These are phyloP conservation scores for Endoconidiophora polonica DNA, from an alignment of 2,329 filamentous ascomycete species.

Conservation along the genomic window DNA sequence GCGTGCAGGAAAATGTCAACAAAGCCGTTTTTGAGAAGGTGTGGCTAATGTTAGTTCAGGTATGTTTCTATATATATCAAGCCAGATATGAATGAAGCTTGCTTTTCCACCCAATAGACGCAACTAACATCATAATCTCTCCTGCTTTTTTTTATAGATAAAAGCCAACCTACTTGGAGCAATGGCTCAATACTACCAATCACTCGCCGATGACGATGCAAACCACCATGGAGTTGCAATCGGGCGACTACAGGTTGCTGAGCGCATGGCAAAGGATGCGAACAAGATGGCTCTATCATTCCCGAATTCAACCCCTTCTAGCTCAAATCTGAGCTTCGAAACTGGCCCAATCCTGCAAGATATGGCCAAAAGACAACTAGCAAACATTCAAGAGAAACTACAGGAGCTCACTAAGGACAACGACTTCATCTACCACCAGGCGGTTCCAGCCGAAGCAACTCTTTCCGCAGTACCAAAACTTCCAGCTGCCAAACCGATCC, in stretches of 20 bases:
- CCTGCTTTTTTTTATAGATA: constrained; percentile 25
- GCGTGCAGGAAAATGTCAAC: constrained; percentile 79
- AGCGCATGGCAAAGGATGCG: constrained; percentile 63
- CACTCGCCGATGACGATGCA: constrained; percentile 74
- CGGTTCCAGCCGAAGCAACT: constrained; percentile 69
- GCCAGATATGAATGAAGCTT: neutral
- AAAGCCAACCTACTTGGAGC: constrained; percentile 75
- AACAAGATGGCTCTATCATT: constrained; percentile 61
- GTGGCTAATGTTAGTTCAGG: constrained; percentile 71
- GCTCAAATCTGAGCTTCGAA: constrained; percentile 70
- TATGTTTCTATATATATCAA: constrained; percentile 23
- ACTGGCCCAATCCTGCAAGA: constrained; percentile 59
- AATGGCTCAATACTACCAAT: constrained; percentile 85
- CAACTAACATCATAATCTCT: too few species aligned
- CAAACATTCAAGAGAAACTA: constrained; percentile 67
- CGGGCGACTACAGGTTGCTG: constrained; percentile 65
- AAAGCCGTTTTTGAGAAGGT: constrained; percentile 88
- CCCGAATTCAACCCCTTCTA: constrained; percentile 60
- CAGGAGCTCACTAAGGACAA: constrained; percentile 73
- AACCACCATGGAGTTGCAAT: constrained; percentile 77
- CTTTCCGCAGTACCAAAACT: constrained; percentile 73
- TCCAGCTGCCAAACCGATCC: constrained; percentile 89
- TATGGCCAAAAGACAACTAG: constrained; percentile 65
- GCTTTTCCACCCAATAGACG: neutral
- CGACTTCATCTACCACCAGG: constrained; percentile 95